Conservation (phyloP, 2,329 filamentous ascomycete species). For the Trichoderma aggressivum region DNA sequence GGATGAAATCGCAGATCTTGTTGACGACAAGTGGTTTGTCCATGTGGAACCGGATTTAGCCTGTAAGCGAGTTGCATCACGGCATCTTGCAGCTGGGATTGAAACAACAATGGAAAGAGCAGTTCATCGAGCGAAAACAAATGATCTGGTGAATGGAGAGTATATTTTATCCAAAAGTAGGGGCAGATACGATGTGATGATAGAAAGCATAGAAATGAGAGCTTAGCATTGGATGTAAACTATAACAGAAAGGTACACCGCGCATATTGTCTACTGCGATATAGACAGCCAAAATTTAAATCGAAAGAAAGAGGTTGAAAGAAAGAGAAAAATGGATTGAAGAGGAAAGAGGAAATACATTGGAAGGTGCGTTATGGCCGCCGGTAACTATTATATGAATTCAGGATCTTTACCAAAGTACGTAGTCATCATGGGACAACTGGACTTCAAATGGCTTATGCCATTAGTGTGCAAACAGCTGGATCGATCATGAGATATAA, state of each 20-base stretch:
- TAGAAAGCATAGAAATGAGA: conserved; percentile 27
- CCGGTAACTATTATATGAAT: background rate
- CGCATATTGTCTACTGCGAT: background rate
- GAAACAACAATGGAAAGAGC: conserved; percentile 60
- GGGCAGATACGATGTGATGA: conserved; percentile 28
- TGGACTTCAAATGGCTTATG: too few species aligned
- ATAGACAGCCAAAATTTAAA: background rate
- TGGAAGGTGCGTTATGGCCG: background rate
- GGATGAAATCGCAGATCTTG: conserved; percentile 32
- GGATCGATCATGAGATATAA: too few species aligned
- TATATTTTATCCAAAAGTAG: conserved; percentile 57
- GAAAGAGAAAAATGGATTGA: background rate
- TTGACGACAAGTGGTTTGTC: conserved; percentile 43
- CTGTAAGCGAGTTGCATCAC: conserved; percentile 34
- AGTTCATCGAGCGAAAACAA: conserved; percentile 66
- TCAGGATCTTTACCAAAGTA: too few species aligned
- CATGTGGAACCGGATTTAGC: conserved; percentile 37
- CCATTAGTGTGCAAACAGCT: too few species aligned
- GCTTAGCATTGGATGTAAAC: background rate
- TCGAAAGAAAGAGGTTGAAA: too few species aligned
- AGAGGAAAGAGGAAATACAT: background rate
- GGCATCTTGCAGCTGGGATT: conserved; percentile 41
- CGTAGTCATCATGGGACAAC: too few species aligned
- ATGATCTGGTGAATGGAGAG: conserved; percentile 77
- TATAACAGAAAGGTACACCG: too few species aligned